Base-by-base conservation (phyloP, 1,284 basidiomycete genomes). In the Tylopilus sp. region DNA sequence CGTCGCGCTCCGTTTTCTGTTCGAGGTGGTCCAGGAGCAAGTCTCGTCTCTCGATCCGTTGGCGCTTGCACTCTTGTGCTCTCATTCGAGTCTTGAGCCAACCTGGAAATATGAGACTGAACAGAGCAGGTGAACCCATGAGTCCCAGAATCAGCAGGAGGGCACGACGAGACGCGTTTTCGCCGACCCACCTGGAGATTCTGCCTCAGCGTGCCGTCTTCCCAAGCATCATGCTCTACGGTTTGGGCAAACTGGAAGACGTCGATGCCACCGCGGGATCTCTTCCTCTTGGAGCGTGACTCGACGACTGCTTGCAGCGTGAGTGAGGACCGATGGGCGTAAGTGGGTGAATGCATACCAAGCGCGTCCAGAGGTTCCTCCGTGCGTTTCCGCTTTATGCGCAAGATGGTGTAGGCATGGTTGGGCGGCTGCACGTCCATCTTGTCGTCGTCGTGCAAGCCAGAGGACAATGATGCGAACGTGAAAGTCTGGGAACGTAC, bases 211-310 rank as follows among this genome's bases (percentile, higher is more conserved):
- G 71, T 65, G 43, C 75, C 77, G 59, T 86, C 77, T 37, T 82
- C 71, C 86, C 85, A 89, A 36, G 73, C 77, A 26, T 72, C 74
- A 25, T 74, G 69, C 54, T 88, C 86, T n/a, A 89, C 79, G 0
- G 87, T 89, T 58, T 83, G 80, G 0, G 84, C 85, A 63, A 87
- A 89, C 61, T 87, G 81, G 58, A 89, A 89, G 29, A 89, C 75
- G 44, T 82, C 81, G 25, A 80, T 53, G 6, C 75, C 78, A 21
- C 75, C 76, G 8, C 77, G 75, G 2, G 79, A 73, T 59, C 79
- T 86, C 70, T 87, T 89, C 55, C 77, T 71, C 40, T 73, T 75
- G 25, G 71, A 66, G 4, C 73, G 69, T 28, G 81, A 75, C 65
- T 89, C 86, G 48, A 87, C 74, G 39, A 88, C 85, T 87, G 49